A percentile compares a stretch with the other conserved stretches of the same genome.
Conservation (phyloP, 805 yeast species). For the Zygosaccharomyces pseudorouxii region DNA sequence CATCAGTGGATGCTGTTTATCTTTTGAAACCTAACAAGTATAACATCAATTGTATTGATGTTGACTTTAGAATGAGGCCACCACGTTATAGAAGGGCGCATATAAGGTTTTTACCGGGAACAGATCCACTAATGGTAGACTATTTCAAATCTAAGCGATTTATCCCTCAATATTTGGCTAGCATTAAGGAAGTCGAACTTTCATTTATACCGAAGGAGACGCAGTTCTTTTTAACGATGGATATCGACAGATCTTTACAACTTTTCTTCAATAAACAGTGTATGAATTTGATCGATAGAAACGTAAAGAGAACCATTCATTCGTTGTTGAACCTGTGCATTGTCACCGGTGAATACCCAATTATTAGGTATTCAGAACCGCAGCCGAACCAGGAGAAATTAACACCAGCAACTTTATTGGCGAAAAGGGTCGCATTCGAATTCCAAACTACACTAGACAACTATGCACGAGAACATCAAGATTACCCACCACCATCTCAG, state of each 20-base stretch:
- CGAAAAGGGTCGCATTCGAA: conserved; percentile 64
- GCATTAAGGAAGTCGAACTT: conserved; percentile 42
- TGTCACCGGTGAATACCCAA: conserved; percentile 82
- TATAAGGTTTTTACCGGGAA: conserved; percentile 65
- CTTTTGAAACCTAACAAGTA: conserved; percentile 64
- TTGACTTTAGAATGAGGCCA: conserved; percentile 64
- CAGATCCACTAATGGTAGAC: conserved; percentile 32
- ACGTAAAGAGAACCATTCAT: conserved; percentile 55
- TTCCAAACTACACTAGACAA: conserved; percentile 70
- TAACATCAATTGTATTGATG: conserved; percentile 67
- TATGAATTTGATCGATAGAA: conserved; percentile 52
- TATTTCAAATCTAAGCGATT: conserved; percentile 30
- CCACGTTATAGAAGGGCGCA: conserved; percentile 72
- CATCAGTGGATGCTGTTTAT: conserved; percentile 74
- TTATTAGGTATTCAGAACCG: conserved; percentile 62
- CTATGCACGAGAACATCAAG: conserved; percentile 63
- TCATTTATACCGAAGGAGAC: conserved; percentile 64
- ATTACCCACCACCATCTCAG: conserved; percentile 51
- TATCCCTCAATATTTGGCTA: conserved; percentile 27
- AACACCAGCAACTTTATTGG: conserved; percentile 54
- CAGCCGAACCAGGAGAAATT: conserved; percentile 45
- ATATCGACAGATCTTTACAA: conserved; percentile 58
- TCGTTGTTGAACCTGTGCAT: conserved; percentile 69
- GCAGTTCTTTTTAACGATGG: conserved; percentile 62
- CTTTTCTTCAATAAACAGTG: conserved; percentile 66